Conservation (phyloP, 345 rosid species). For the Turritis glabra region DNA sequence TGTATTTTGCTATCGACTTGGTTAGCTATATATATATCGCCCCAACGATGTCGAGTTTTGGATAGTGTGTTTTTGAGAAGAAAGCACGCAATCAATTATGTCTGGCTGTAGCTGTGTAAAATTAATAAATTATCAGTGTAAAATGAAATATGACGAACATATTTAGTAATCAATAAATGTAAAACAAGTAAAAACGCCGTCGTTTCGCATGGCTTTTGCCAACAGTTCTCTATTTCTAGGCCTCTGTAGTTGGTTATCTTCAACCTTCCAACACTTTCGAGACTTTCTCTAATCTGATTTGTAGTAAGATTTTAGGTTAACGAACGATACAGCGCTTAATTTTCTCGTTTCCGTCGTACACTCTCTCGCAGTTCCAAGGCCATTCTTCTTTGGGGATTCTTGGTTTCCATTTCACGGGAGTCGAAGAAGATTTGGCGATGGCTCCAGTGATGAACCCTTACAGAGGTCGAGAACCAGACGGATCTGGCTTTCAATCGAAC, state of each 20-base stretch:
- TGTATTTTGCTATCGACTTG: slow-evolving; percentile 13
- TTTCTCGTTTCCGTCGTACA: too few relatives aligned
- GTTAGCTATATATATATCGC: background rate
- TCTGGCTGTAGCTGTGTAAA: background rate
- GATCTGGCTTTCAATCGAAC: slow-evolving; percentile 52
- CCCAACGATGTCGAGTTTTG: background rate
- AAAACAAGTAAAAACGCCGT: too few relatives aligned
- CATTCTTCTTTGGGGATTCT: too few relatives aligned
- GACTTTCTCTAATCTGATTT: too few relatives aligned
- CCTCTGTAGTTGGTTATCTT: background rate
- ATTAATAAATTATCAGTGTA: too few relatives aligned
- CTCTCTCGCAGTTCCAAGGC: too few relatives aligned
- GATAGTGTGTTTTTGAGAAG: background rate
- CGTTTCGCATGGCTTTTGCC: too few relatives aligned
- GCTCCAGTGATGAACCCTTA: slow-evolving; percentile 43
- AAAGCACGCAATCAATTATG: background rate
- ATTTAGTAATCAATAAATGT: too few relatives aligned
- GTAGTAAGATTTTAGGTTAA: too few relatives aligned
- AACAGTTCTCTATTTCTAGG: too few relatives aligned
- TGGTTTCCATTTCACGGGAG: background rate
- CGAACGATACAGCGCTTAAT: too few relatives aligned
- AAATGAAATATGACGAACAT: too few relatives aligned
- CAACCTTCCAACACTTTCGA: background rate
- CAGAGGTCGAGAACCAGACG: slow-evolving; percentile 44
- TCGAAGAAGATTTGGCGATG: slow-evolving; percentile 31